Evolutionary conservation across 179 eudicot species (phyloP).

Genomic region (Heliamphora pulchella): DNA sequence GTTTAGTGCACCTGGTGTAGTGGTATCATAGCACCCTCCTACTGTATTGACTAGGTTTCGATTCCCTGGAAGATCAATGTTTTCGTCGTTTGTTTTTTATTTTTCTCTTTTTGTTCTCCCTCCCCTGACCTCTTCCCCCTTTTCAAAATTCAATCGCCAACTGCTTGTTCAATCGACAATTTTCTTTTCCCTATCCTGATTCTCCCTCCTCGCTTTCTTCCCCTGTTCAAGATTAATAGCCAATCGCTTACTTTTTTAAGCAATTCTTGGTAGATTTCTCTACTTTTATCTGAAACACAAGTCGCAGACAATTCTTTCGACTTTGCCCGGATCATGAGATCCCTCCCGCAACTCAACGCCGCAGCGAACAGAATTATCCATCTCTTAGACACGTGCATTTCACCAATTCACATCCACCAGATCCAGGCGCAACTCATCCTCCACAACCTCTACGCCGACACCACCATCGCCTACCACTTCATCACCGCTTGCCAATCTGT

Average conservation of each 20-base stretch:
- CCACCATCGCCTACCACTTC: constrained; percentile 34
- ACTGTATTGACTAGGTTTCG: constrained; percentile 37
- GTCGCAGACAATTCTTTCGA: not conserved
- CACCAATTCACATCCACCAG: constrained; percentile 33
- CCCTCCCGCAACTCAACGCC: constrained; percentile 5
- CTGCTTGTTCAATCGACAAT: too few species aligned
- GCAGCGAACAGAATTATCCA: constrained; percentile 21
- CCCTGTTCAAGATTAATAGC: too few species aligned
- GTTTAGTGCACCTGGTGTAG: constrained; percentile 32
- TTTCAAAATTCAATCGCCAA: too few species aligned
- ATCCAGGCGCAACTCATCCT: constrained; percentile 39
- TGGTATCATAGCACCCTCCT: constrained; percentile 73
- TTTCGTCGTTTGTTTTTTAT: too few species aligned
- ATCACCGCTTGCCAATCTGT: constrained; percentile 37
- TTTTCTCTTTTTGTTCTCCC: too few species aligned
- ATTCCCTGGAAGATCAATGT: constrained; percentile 37
- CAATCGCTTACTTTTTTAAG: too few species aligned
- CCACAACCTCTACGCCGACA: constrained; percentile 33
- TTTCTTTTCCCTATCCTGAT: too few species aligned
- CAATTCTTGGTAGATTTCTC: too few species aligned
- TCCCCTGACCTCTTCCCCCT: too few species aligned
- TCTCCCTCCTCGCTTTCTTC: too few species aligned
- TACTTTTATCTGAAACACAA: not conserved
- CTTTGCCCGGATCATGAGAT: constrained; percentile 2
- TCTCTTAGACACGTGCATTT: constrained; percentile 22